phyloP scores from a whole-genome alignment of 2,329 filamentous ascomycete species.

The Lasiodiplodia citricola region DNA sequence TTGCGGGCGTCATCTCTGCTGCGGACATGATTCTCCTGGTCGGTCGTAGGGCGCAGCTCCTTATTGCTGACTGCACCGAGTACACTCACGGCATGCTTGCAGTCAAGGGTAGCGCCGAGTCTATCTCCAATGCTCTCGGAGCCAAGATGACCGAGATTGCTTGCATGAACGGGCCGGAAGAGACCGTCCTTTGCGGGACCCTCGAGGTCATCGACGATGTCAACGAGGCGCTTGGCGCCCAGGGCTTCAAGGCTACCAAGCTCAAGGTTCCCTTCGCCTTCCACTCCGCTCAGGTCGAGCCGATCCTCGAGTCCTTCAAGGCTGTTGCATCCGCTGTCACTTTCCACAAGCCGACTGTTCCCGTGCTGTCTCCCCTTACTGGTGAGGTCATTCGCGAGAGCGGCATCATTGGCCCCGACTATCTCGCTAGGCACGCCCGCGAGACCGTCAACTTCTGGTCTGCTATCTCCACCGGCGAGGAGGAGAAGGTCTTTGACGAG shows the following conservation, averaged over 20 bases:
- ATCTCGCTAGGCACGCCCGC: constrained; percentile 69
- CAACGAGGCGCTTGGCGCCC: constrained; percentile 53
- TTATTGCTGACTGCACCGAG: constrained; percentile 68
- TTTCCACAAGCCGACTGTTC: constrained; percentile 64
- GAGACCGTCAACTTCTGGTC: constrained; percentile 72
- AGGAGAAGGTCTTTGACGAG: constrained; percentile 65
- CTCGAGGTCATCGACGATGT: constrained; percentile 64
- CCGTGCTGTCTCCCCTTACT: constrained; percentile 71
- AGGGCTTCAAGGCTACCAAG: constrained; percentile 65
- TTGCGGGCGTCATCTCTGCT: constrained; percentile 72
- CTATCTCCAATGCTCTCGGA: constrained; percentile 60
- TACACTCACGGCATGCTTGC: constrained; percentile 72
- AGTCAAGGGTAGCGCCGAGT: constrained; percentile 58
- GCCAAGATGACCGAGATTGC: constrained; percentile 61
- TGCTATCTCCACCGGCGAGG: constrained; percentile 64
- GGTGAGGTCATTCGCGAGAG: constrained; percentile 64
- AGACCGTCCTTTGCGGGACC: constrained; percentile 74
- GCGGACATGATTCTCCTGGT: constrained; percentile 76
- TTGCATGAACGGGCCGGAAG: constrained; percentile 76
- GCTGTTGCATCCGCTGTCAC: constrained; percentile 57
- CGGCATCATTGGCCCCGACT: constrained; percentile 63
- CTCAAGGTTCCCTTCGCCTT: constrained; percentile 72
- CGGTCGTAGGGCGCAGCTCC: constrained; percentile 68
- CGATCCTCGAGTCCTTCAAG: constrained; percentile 66
- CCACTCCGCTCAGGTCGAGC: constrained; percentile 69